phyloP scores from a whole-genome alignment of 2,329 filamentous ascomycete species.

The Blumeriella jaapii region DNA sequence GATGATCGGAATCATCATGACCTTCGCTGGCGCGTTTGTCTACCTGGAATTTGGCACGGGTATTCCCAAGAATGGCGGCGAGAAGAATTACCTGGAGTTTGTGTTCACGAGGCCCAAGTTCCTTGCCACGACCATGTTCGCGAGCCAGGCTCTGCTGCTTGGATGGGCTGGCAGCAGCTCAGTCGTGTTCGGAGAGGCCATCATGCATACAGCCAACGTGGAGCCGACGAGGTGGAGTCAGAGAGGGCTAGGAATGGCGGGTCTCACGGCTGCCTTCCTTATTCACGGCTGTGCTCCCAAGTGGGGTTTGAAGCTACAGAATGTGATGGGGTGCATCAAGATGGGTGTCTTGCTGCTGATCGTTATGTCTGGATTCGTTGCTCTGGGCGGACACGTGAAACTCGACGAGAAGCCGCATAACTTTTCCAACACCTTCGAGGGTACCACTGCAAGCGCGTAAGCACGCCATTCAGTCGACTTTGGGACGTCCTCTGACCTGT shows the following conservation, averaged over 20 bases:
- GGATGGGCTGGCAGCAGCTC: conserved; percentile 57
- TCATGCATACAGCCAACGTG: conserved; percentile 51
- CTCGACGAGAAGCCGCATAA: conserved; percentile 47
- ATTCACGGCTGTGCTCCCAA: conserved; percentile 53
- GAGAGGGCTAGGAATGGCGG: conserved; percentile 53
- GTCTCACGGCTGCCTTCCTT: conserved; percentile 52
- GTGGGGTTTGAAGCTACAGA: conserved; percentile 57
- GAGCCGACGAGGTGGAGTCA: conserved; percentile 57
- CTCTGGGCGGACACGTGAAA: conserved; percentile 48
- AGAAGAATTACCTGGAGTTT: conserved; percentile 58
- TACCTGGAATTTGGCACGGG: conserved; percentile 57
- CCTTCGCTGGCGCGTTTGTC: conserved; percentile 49
- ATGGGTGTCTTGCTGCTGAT: conserved; percentile 55
- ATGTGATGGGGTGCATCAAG: conserved; percentile 54
- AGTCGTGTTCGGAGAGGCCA: conserved; percentile 60
- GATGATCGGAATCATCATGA: conserved; percentile 50
- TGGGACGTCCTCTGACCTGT: not conserved
- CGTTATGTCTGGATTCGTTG: conserved; percentile 46
- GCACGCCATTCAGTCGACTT: not conserved
- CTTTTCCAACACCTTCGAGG: conserved; percentile 51
- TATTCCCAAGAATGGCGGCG: conserved; percentile 51
- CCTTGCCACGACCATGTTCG: conserved; percentile 48
- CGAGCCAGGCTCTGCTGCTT: conserved; percentile 49
- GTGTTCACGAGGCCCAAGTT: conserved; percentile 50
- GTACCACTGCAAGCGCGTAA: conserved; percentile 51